These are phyloP conservation scores for Trichoderma semiorbis DNA, from an alignment of 2,329 filamentous ascomycete genomes.

Conservation along the genomic window DNA sequence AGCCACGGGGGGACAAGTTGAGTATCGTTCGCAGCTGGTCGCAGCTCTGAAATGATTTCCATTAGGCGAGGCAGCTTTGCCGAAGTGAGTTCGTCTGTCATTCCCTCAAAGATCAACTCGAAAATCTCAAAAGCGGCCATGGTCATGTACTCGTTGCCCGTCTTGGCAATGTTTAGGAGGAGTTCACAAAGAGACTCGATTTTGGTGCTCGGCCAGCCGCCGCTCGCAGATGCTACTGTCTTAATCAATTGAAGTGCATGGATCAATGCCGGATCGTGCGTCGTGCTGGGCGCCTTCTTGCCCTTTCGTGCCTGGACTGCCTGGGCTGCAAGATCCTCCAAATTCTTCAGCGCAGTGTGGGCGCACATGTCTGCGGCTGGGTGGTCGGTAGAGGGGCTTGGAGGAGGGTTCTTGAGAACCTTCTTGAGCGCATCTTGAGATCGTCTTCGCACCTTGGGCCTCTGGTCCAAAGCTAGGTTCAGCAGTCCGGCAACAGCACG, in stretches of 20 bases:
- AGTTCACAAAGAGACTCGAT: slow-evolving; percentile 90
- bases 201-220: slow-evolving; percentile 94
- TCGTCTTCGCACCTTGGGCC: slow-evolving; percentile 91
- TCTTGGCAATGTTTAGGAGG: slow-evolving; percentile 81
- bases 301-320: slow-evolving; percentile 59
- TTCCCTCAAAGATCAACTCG: slow-evolving; percentile 90
- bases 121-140: slow-evolving; percentile 97
- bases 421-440: slow-evolving; percentile 85
- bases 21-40: slow-evolving; percentile 88
- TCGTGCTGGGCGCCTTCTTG: slow-evolving; percentile 56
- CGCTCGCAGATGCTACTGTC: slow-evolving; percentile 78
- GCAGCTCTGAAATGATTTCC: slow-evolving; percentile 87
- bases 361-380: slow-evolving; percentile 96
- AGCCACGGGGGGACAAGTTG: slow-evolving; percentile 96
- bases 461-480: slow-evolving; percentile 76
- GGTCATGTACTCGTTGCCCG: slow-evolving; percentile 91
- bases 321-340: slow-evolving; percentile 69
- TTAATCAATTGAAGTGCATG: slow-evolving; percentile 91
- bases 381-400: slow-evolving; percentile 88
- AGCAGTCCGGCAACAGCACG: slow-evolving; percentile 83
- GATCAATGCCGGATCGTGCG: slow-evolving; percentile 79
- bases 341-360: slow-evolving; percentile 77
- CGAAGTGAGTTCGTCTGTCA: slow-evolving; percentile 83
- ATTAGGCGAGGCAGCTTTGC: slow-evolving; percentile 85
- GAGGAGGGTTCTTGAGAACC: slow-evolving; percentile 79